Evolutionary conservation across 345 rosid genomes (phyloP).

Genomic region (Brassica rapa): DNA sequence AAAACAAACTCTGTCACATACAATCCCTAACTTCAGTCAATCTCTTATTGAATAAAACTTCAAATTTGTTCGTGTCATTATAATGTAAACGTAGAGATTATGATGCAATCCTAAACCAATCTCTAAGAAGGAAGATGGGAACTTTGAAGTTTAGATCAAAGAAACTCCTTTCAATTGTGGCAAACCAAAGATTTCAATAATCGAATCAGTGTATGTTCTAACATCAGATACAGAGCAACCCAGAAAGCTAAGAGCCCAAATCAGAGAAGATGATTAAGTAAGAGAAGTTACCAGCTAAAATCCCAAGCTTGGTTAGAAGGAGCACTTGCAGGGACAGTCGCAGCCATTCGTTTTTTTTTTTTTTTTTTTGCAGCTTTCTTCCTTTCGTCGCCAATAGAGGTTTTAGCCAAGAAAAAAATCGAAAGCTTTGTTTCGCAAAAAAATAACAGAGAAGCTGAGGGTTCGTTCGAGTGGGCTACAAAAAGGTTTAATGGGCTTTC

Average conservation of each 20-base stretch:
- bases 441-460: neutral
- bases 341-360: conserved; percentile 27
- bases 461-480: conserved; percentile 6
- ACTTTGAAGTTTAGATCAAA: neutral
- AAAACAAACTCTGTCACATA: conserved; percentile 6
- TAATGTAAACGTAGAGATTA: neutral
- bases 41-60: neutral
- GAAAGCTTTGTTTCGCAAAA: neutral
- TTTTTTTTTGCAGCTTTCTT: neutral
- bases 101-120: neutral
- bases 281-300: conserved; percentile 53
- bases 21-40: neutral
- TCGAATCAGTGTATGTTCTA: neutral
- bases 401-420: neutral
- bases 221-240: neutral
- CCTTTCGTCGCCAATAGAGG: conserved; percentile 29
- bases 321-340: conserved; percentile 23
- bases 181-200: conserved; percentile 2
- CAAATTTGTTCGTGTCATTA: neutral
- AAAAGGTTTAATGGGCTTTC: neutral
- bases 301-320: conserved; percentile 47
- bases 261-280: neutral
- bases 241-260: neutral
- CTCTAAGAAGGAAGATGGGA: neutral
- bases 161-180: too few relatives aligned